Evolutionary conservation across 2,329 filamentous ascomycete species (phyloP).

Genomic region (Talaromyces marneffei): DNA sequence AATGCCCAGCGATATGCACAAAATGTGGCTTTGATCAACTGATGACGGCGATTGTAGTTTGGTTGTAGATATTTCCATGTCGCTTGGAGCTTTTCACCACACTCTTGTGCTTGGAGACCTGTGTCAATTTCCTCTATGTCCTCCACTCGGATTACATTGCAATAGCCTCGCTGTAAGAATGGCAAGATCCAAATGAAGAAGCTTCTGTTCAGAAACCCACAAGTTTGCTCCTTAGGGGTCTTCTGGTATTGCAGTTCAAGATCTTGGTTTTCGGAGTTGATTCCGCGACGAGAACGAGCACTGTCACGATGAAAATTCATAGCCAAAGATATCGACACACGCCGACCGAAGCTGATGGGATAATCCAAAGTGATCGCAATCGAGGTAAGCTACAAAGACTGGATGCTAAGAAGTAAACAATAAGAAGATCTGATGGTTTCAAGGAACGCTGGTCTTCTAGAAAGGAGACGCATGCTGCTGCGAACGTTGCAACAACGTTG

Average conservation of each 20-base stretch:
- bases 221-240: constrained; percentile 36
- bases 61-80: constrained; percentile 31
- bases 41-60: constrained; percentile 25
- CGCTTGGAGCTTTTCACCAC: constrained; percentile 26
- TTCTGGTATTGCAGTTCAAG: constrained; percentile 9
- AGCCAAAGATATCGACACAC: constrained; percentile 37
- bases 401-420: constrained; percentile 38
- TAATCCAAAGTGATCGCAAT: constrained; percentile 36
- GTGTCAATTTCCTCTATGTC: constrained; percentile 44
- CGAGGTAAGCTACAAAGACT: constrained; percentile 37
- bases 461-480: constrained; percentile 22
- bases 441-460: constrained; percentile 23
- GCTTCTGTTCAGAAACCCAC: constrained; percentile 38
- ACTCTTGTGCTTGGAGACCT: constrained; percentile 36
- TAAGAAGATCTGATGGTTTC: constrained; percentile 24
- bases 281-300: constrained; percentile 37
- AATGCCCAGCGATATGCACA: constrained; percentile 30
- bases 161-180: constrained; percentile 44
- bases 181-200: constrained; percentile 47
- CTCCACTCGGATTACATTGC: constrained; percentile 33
- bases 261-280: constrained; percentile 34
- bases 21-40: constrained; percentile 25
- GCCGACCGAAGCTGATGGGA: constrained; percentile 12
- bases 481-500: constrained; percentile 17
- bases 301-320: constrained; percentile 32